Evolutionary conservation across 345 rosid species (phyloP).

Genomic region (Moringa oleifera): DNA sequence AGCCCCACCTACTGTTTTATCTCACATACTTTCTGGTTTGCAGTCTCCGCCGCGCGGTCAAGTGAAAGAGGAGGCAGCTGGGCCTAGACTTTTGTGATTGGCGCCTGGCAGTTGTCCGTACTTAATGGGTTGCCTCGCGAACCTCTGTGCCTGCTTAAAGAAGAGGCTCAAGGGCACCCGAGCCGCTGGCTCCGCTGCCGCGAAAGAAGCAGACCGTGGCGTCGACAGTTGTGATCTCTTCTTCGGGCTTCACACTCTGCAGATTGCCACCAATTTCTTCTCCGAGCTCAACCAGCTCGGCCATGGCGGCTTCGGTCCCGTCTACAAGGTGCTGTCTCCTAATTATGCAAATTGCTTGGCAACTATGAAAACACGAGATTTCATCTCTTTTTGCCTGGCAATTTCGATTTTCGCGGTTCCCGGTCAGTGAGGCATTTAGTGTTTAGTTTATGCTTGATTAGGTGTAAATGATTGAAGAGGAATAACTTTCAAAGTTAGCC

Average conservation of each 20-base stretch:
- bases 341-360: neutral
- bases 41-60: constrained; percentile 1
- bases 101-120: neutral
- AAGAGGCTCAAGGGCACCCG: constrained; percentile 11
- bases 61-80: neutral
- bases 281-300: constrained; percentile 75
- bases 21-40: too few species aligned
- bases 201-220: constrained; percentile 15
- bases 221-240: constrained; percentile 42
- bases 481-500: neutral
- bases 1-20: too few species aligned
- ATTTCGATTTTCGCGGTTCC: neutral
- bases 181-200: constrained; percentile 11
- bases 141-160: constrained; percentile 24
- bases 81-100: neutral
- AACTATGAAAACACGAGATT: neutral
- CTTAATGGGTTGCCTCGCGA: constrained; percentile 27
- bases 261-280: constrained; percentile 70
- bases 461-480: neutral
- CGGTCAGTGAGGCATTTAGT: too few species aligned
- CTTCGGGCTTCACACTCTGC: constrained; percentile 53
- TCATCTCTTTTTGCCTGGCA: neutral
- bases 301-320: constrained; percentile 93
- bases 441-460: neutral
- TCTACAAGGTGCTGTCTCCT: constrained; percentile 50